Evolutionary conservation across 2,329 filamentous ascomycete genomes (phyloP), one percentile per base, ranked within the genome.

Genomic region (Colletotrichum sp.): DNA sequence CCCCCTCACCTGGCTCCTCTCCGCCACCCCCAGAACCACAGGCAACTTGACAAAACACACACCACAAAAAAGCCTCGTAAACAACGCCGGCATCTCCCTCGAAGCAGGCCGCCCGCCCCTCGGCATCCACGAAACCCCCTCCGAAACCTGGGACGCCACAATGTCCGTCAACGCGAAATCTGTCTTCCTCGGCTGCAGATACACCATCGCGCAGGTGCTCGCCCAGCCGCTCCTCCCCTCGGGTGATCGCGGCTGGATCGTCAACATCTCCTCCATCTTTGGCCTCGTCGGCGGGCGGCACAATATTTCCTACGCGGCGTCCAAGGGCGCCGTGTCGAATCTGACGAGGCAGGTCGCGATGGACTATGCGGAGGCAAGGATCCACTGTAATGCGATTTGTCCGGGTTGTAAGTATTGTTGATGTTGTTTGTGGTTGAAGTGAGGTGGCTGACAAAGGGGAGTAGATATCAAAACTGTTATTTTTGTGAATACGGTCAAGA

Each of bases 351-450:
- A 84, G 11, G 82, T 88, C 0, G 88, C 88, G 0, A 73, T 87
- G 43, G 89, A 90, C 54, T 89, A 88, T 75, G 88, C 85, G 0
- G 78, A 78, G 1, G 78, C 86, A 13, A 80, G 83, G 1, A 88
- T 90, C 31, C 88, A 90, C 73, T 84, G 85, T 38, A 90, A 90
- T 76, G 87, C 87, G 0, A 82, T 90, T 7, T 89, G 87, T 67
- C 89, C 89, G 6, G 89, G 89, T 8, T 90, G 54, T 57, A 29
- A 57, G 51, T 55, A 2, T 11, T 47, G 43, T 9, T n/a, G 18
- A 47, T 16, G 38, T 3, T 2, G 38, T 16, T 24, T 57, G 8
- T 16, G 15, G 5, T 3, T 5, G 9, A 5, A 7, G 54, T 29
- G 21, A 16, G 43, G 6, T 6, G 8, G 8, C 54, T 57, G 3